Evolutionary conservation across 2,329 filamentous ascomycete genomes (phyloP).

Genomic region (Pseudogymnoascus sp.): DNA sequence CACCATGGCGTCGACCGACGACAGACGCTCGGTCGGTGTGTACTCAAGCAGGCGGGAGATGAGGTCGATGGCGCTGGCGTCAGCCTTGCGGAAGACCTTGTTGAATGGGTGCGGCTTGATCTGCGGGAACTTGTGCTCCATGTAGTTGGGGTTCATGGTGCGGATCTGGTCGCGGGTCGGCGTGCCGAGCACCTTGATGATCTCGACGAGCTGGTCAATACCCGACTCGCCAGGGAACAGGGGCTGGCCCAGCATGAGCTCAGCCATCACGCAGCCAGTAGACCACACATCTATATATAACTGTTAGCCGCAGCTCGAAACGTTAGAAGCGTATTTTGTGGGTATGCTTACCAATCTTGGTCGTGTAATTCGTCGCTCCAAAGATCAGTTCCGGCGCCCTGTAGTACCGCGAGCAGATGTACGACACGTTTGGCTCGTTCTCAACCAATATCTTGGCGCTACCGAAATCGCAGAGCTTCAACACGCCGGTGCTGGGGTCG

Average conservation of each 20-base stretch:
- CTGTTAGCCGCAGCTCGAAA: slow-evolving; percentile 16
- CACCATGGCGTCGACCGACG: slow-evolving; percentile 92
- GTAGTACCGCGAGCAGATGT: slow-evolving; percentile 99
- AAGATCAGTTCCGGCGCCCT: slow-evolving; percentile 97
- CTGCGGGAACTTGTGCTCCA: slow-evolving; percentile 99
- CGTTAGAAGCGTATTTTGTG: slow-evolving; percentile 7
- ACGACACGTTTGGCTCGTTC: slow-evolving; percentile 98
- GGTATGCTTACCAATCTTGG: slow-evolving; percentile 80
- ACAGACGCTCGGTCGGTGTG: slow-evolving; percentile 89
- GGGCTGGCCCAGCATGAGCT: slow-evolving; percentile 96
- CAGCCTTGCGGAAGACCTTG: slow-evolving; percentile 97
- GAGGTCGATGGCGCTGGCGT: slow-evolving; percentile 84
- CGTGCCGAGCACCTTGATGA: slow-evolving; percentile 97
- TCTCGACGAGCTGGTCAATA: slow-evolving; percentile 97
- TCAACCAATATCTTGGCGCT: slow-evolving; percentile 98
- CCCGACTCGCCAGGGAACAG: slow-evolving; percentile 97
- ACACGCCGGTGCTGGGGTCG: slow-evolving; percentile 79
- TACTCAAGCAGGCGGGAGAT: slow-evolving; percentile 93
- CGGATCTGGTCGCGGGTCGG: slow-evolving; percentile 96
- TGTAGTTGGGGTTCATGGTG: slow-evolving; percentile 99
- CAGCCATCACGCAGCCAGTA: slow-evolving; percentile 97
- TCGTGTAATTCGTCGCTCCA: slow-evolving; percentile 97
- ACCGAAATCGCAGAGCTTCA: slow-evolving; percentile 98
- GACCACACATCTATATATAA: slow-evolving; percentile 81
- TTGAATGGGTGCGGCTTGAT: slow-evolving; percentile 99